Conservation (phyloP, 148 eudicot genomes). For the Pouteria glomerata region DNA sequence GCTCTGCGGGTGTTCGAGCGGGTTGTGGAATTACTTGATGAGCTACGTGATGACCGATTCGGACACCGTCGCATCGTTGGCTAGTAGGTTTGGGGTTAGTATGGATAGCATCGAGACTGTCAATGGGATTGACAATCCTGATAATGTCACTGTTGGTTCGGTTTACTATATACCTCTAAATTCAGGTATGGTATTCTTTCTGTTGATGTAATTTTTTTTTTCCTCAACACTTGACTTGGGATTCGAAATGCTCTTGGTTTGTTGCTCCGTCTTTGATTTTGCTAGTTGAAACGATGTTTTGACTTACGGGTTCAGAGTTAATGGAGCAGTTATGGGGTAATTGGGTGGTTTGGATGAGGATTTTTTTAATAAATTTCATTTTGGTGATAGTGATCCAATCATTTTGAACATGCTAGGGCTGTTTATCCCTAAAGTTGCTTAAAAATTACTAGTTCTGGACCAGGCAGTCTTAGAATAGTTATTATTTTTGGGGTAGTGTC, state of each 20-base stretch:
- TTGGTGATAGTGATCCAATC: no score
- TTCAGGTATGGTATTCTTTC: slow-evolving; percentile 47
- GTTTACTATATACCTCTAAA: slow-evolving; percentile 77
- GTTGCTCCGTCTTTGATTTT: not conserved
- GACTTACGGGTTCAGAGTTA: not conserved
- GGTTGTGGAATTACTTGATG: slow-evolving; percentile 92
- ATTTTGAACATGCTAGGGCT: not conserved
- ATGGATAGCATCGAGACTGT: slow-evolving; percentile 86
- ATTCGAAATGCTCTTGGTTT: not conserved
- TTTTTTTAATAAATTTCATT: no score
- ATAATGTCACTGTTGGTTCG: slow-evolving; percentile 67
- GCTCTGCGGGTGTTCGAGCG: slow-evolving; percentile 94
- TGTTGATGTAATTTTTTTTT: not conserved
- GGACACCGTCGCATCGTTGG: slow-evolving; percentile 69
- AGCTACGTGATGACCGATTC: slow-evolving; percentile 88
- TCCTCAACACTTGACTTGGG: not conserved
- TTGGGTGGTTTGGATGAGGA: not conserved
- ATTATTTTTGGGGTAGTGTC: not conserved
- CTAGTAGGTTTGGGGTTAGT: slow-evolving; percentile 95
- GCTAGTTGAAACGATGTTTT: no score
- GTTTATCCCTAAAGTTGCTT: not conserved
- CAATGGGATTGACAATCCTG: slow-evolving; percentile 74
- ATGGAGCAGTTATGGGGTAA: not conserved
- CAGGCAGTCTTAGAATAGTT: not conserved
- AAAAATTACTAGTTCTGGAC: not conserved